Evolutionary conservation across 106 monocot genomes (phyloP).

Genomic region (Chionographis japonica): DNA sequence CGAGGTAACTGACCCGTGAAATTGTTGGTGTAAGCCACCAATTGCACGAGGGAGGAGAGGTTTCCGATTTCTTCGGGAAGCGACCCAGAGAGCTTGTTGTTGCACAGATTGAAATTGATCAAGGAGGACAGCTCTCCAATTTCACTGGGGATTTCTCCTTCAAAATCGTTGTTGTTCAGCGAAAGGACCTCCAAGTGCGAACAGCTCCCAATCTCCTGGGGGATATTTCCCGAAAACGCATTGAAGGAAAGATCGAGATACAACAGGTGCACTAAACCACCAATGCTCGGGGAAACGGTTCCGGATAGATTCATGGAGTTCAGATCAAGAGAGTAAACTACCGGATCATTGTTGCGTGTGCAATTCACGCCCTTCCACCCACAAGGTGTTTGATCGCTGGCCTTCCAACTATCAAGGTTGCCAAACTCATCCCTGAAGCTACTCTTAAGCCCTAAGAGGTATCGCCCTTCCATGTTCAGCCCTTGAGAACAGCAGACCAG

Average conservation of each 20-base stretch:
- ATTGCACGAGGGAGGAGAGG: constrained; percentile 44
- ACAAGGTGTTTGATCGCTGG: constrained; percentile 62
- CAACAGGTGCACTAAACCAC: constrained; percentile 45
- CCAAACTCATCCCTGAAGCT: constrained; percentile 36
- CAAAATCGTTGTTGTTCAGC: constrained; percentile 74
- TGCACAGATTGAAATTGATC: constrained; percentile 58
- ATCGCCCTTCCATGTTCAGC: constrained; percentile 65
- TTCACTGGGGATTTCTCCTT: constrained; percentile 59
- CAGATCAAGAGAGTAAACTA: constrained; percentile 58
- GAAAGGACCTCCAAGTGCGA: constrained; percentile 41
- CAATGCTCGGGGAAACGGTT: constrained; percentile 50
- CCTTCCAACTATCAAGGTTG: constrained; percentile 59
- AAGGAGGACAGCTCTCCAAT: constrained; percentile 53
- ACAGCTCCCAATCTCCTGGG: constrained; percentile 63
- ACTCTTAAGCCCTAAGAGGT: constrained; percentile 58
- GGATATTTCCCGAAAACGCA: constrained; percentile 67
- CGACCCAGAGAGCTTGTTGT: constrained; percentile 70
- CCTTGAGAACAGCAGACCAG: constrained; percentile 26
- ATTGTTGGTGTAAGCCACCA: constrained; percentile 80
- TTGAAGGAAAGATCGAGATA: constrained; percentile 79
- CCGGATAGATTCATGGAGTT: constrained; percentile 76
- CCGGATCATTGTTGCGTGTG: constrained; percentile 20
- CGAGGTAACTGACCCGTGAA: constrained; percentile 62
- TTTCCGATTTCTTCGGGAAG: constrained; percentile 77
- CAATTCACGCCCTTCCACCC: constrained; percentile 78